Percentiles rank a stretch among this genome's conserved stretches.
phyloP scores from a whole-genome alignment of 2,329 filamentous ascomycete genomes.

The Ophiostoma himal-ulmi region DNA sequence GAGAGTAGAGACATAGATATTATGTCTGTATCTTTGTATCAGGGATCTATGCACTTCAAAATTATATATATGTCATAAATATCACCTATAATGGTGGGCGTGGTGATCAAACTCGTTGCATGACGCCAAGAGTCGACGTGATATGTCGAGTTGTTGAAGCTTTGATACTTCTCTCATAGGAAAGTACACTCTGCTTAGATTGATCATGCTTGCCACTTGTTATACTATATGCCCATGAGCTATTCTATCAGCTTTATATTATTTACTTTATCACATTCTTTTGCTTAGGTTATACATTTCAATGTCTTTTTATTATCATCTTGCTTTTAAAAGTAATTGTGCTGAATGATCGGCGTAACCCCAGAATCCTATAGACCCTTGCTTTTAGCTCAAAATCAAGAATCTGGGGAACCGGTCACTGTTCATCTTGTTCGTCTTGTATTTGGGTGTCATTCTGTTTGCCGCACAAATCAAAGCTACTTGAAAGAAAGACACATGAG shows the following conservation, averaged over 20 bases:
- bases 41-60: not conserved
- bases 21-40: not conserved
- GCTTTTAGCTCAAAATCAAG: not conserved
- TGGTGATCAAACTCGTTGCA: not conserved
- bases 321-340: not conserved
- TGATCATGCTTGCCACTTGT: too few species aligned
- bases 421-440: not conserved
- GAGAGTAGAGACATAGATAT: not conserved
- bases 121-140: not conserved
- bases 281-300: not conserved
- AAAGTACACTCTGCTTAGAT: too few species aligned
- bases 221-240: too few species aligned
- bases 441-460: not conserved
- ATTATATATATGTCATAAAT: not conserved
- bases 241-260: not conserved
- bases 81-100: not conserved
- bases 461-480: too few species aligned
- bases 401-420: not conserved
- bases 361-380: not conserved
- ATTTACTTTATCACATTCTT: not conserved
- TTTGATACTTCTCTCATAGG: too few species aligned
- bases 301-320: not conserved
- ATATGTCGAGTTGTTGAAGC: not conserved
- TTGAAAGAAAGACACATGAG: too few species aligned
- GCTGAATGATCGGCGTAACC: not conserved